Base-by-base conservation (phyloP, 768 basidiomycete genomes). In the Boletus fagicola region DNA sequence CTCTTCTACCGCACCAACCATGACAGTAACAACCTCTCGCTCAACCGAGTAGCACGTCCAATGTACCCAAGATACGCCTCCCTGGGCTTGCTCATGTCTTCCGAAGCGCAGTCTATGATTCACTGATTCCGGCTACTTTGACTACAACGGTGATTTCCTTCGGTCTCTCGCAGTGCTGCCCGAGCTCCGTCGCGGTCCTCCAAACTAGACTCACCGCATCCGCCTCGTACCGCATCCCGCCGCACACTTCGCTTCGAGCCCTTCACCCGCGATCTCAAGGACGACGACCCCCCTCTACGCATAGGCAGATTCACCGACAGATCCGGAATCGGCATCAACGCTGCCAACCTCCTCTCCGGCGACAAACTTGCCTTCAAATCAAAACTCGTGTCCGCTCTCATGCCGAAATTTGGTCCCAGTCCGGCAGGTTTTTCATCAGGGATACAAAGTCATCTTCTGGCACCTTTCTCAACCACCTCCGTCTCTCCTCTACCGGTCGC, bases 291-390 rank as follows among this genome's bases (percentile, higher is more conserved):
- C 0, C 77, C 87, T 0, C 78, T 98, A 6, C 88, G 92, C 59
- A 92, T 98, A 60, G 96, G 96, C 4, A 84, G 96, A 42, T 98
- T 96, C 81, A 98, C 94, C 1, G 96, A 98, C 69, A 83, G 87
- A 53, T 84, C 86, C 8, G 88, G 86, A 16, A 72, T 85, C 10
- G 86, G 83, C 22, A 74, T 86, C 53, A 79, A 83, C 18, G 83
- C 84, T 16, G 82, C 85, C 60, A 85, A 87, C 64, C 82, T 89
- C 24, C 74, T 84, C 35, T 85, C 83, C 47, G 83, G 87, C 36
- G 87, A 86, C 74, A 94, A 94, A 69, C 86, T 98, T 48, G 94
- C 94, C 0, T 98, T 98, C 82, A 90, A 91, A 75, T 86, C 83
- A 72, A 98, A 98, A 74, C 95, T 98, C 71, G 95, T 98, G 66